These are phyloP conservation scores for Lachnellula arida DNA, from an alignment of 2,329 filamentous ascomycete genomes.

Conservation along the genomic window DNA sequence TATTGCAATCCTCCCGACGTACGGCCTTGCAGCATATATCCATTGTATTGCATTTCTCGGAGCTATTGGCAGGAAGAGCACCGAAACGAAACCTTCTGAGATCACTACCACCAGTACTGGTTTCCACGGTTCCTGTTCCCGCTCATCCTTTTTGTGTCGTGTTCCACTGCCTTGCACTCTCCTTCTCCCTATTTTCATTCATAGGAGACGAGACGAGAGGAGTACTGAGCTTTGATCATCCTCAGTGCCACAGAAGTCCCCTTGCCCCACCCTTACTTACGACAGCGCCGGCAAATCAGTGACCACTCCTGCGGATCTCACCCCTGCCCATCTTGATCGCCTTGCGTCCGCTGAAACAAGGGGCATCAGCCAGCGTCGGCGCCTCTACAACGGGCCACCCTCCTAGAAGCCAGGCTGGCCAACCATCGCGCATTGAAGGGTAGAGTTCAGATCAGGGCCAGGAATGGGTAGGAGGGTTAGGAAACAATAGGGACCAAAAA, in stretches of 20 bases:
- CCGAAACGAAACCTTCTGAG: background rate
- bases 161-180: background rate
- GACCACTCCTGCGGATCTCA: background rate
- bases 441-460: slow-evolving; percentile 8
- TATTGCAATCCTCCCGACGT: background rate
- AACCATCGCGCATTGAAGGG: slow-evolving; percentile 15
- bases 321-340: background rate
- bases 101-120: background rate
- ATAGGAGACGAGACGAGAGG: background rate
- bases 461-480: slow-evolving; percentile 1
- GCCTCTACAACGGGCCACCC: slow-evolving; percentile 4
- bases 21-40: background rate
- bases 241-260: background rate
- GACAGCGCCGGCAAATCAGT: background rate
- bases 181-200: background rate
- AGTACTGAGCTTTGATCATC: background rate
- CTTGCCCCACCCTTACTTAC: background rate
- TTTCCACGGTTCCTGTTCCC: background rate
- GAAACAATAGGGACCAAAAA: slow-evolving; percentile 4
- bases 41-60: background rate
- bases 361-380: slow-evolving; percentile 3
- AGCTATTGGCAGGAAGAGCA: background rate
- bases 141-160: background rate
- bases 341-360: slow-evolving; percentile 6
- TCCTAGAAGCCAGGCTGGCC: slow-evolving; percentile 13